Evolutionary conservation across 1,284 basidiomycete genomes (phyloP).

Genomic region (Earliella scabrosa): DNA sequence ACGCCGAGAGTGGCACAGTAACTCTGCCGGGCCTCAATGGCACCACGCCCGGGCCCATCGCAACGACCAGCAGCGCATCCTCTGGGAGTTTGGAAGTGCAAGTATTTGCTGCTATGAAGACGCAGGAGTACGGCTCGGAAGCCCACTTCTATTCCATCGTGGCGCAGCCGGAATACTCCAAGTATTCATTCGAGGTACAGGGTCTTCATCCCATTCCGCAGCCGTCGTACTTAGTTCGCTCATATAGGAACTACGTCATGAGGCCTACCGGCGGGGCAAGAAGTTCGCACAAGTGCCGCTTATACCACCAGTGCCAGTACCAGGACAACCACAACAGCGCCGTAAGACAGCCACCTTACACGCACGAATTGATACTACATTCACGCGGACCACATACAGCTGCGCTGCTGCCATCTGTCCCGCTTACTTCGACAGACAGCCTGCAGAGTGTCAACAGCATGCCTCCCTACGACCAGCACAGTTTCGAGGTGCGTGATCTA

Average conservation of each 20-base stretch:
- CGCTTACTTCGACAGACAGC: conserved; percentile 17
- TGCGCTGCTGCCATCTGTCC: conserved; percentile 7
- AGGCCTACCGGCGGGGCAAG: conserved; percentile 31
- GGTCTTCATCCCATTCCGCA: background rate
- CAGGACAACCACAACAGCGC: conserved; percentile 2
- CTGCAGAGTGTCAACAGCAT: conserved; percentile 29
- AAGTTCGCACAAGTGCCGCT: conserved; percentile 22
- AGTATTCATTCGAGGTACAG: conserved; percentile 46
- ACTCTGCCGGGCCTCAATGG: conserved; percentile 3
- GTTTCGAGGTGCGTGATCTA: conserved; percentile 29
- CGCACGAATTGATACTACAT: too few relatives aligned
- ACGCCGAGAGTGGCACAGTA: conserved; percentile 9
- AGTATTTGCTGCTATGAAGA: conserved; percentile 32
- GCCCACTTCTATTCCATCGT: conserved; percentile 40
- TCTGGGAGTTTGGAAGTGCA: conserved; percentile 40
- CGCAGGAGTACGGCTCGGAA: conserved; percentile 28
- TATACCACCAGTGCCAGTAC: background rate
- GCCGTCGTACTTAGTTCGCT: background rate
- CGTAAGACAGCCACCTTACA: conserved; percentile 12
- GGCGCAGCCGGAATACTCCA: conserved; percentile 37
- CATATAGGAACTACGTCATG: conserved; percentile 29
- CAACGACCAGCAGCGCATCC: conserved; percentile 11
- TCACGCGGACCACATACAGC: too few relatives aligned
- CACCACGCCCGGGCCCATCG: background rate
- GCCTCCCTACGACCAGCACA: conserved; percentile 30